Evolutionary conservation across 805 yeast species (phyloP).

Genomic region (Pichia exigua): DNA sequence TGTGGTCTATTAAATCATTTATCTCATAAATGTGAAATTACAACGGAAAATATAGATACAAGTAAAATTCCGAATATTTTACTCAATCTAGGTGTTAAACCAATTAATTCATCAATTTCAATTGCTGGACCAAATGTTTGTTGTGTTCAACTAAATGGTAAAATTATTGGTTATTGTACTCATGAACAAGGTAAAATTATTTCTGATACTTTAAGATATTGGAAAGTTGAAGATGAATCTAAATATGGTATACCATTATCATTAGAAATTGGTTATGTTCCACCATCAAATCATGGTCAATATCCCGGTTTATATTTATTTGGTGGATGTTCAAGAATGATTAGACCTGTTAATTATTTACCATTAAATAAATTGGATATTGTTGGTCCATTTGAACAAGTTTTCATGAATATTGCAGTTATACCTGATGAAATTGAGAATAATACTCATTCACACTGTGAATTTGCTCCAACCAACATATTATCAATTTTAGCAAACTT

Average conservation of each 20-base stretch:
- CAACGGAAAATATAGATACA: conserved; percentile 71
- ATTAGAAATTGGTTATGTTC: conserved; percentile 91
- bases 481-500: conserved; percentile 90
- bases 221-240: conserved; percentile 75
- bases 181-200: conserved; percentile 80
- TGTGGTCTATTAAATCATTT: conserved; percentile 97
- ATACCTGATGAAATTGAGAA: conserved; percentile 83
- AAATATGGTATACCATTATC: conserved; percentile 69
- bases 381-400: conserved; percentile 97
- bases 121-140: conserved; percentile 78
- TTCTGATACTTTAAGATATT: conserved; percentile 82
- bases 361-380: conserved; percentile 79
- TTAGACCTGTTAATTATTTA: conserved; percentile 88
- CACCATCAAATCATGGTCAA: conserved; percentile 93
- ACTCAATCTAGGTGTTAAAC: conserved; percentile 69
- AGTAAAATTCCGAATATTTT: conserved; percentile 60
- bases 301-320: conserved; percentile 92
- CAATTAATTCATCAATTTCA: conserved; percentile 61
- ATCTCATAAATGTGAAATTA: conserved; percentile 87
- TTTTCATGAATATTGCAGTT: conserved; percentile 92
- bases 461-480: conserved; percentile 89
- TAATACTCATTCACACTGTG: conserved; percentile 85
- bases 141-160: conserved; percentile 92
- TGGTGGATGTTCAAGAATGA: conserved; percentile 91
- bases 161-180: conserved; percentile 87